Conservation (phyloP, 2,329 filamentous ascomycete species). For the Cryphonectria japonica region DNA sequence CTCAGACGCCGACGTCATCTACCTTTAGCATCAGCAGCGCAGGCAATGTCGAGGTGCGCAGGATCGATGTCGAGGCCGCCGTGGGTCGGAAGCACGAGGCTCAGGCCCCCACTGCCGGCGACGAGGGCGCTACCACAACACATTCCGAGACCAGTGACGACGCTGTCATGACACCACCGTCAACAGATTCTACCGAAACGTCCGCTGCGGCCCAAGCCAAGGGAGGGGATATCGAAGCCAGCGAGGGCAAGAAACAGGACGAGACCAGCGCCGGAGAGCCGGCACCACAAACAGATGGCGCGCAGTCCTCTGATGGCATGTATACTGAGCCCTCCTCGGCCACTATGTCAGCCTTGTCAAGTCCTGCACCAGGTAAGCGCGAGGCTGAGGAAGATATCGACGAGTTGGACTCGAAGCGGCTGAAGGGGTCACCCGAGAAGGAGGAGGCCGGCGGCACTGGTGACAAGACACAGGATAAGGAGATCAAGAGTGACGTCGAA, state of each 20-base stretch:
- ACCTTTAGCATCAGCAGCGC: slow-evolving; percentile 44
- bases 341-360: slow-evolving; percentile 20
- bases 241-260: slow-evolving; percentile 18
- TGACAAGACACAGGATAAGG: background rate
- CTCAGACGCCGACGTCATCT: slow-evolving; percentile 57
- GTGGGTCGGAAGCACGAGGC: slow-evolving; percentile 56
- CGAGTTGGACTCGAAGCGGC: slow-evolving; percentile 49
- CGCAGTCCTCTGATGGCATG: background rate
- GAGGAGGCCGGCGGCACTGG: slow-evolving; percentile 24
- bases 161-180: slow-evolving; percentile 29
- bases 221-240: background rate
- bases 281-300: slow-evolving; percentile 35
- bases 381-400: slow-evolving; percentile 55
- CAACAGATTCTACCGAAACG: background rate
- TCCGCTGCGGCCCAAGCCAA: slow-evolving; percentile 8
- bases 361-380: slow-evolving; percentile 48
- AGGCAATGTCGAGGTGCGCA: slow-evolving; percentile 52
- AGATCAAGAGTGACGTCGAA: background rate
- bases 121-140: slow-evolving; percentile 28
- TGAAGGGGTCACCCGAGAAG: slow-evolving; percentile 48
- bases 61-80: slow-evolving; percentile 64
- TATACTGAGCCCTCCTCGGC: slow-evolving; percentile 8
- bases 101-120: slow-evolving; percentile 28
- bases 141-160: slow-evolving; percentile 29
- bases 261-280: slow-evolving; percentile 37